These are phyloP conservation scores for Agrocybe praecox DNA, from an alignment of 768 basidiomycete species.

Conservation along the genomic window DNA sequence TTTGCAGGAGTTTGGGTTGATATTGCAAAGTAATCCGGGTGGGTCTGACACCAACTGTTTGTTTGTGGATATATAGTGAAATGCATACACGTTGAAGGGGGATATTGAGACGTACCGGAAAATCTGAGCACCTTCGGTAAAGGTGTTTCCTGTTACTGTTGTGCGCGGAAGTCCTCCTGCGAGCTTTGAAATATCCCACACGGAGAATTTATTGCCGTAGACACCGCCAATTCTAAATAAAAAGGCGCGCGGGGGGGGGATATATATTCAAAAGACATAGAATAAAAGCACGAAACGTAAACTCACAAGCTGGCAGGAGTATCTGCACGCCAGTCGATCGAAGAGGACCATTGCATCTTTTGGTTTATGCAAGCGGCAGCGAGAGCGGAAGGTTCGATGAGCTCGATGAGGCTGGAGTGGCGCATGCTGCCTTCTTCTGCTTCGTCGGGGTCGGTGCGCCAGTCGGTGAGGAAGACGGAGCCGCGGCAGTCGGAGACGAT, in stretches of 20 bases:
- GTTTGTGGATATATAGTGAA: neutral
- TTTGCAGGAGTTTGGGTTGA: slow-evolving; percentile 58
- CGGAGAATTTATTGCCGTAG: slow-evolving; percentile 68
- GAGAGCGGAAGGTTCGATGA: slow-evolving; percentile 69
- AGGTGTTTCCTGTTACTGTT: slow-evolving; percentile 60
- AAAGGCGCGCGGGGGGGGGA: too few relatives aligned
- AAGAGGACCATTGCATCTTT: slow-evolving; percentile 51
- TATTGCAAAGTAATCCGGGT: slow-evolving; percentile 78
- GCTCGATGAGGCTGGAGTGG: slow-evolving; percentile 67
- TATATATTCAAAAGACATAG: neutral
- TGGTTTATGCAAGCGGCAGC: slow-evolving; percentile 51
- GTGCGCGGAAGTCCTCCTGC: slow-evolving; percentile 73
- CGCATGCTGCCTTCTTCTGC: slow-evolving; percentile 57
- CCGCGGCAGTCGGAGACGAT: slow-evolving; percentile 77
- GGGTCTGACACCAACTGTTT: slow-evolving; percentile 75
- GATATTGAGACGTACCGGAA: slow-evolving; percentile 77
- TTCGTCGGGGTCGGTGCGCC: slow-evolving; percentile 71
- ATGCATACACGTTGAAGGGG: too few relatives aligned
- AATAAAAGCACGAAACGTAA: slow-evolving; percentile 1
- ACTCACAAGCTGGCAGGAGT: slow-evolving; percentile 67
- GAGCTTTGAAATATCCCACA: slow-evolving; percentile 78
- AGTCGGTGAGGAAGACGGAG: slow-evolving; percentile 78
- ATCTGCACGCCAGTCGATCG: slow-evolving; percentile 71
- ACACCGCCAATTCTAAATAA: slow-evolving; percentile 79
- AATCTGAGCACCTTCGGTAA: slow-evolving; percentile 64